Evolutionary conservation across 768 basidiomycete species (phyloP).

Genomic region (Ramaria sp.): DNA sequence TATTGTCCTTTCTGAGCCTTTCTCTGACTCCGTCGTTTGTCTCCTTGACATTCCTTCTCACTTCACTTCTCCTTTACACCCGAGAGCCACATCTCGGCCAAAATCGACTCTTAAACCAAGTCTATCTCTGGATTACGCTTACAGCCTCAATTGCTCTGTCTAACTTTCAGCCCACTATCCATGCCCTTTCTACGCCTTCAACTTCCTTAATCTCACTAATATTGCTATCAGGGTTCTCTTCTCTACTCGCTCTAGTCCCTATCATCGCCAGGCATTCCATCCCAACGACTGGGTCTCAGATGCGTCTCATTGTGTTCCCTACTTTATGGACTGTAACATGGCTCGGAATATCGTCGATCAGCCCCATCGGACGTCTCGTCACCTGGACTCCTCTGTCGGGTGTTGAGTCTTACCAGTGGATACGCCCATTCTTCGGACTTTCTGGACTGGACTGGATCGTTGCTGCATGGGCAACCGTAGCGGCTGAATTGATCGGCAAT

Average conservation of each 20-base stretch:
- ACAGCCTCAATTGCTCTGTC: slow-evolving; percentile 18
- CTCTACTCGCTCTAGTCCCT: slow-evolving; percentile 1
- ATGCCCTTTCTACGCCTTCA: slow-evolving; percentile 17
- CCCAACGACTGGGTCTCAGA: slow-evolving; percentile 26
- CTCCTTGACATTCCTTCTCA: slow-evolving; percentile 19
- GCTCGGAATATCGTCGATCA: slow-evolving; percentile 41
- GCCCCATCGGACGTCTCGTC: slow-evolving; percentile 60
- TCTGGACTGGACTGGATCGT: slow-evolving; percentile 60
- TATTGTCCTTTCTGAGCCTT: slow-evolving; percentile 17
- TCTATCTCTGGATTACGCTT: slow-evolving; percentile 15
- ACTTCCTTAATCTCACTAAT: background rate
- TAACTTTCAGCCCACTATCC: slow-evolving; percentile 19
- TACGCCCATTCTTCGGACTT: slow-evolving; percentile 46
- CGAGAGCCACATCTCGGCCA: slow-evolving; percentile 12
- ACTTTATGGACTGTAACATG: slow-evolving; percentile 58
- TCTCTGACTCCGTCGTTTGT: slow-evolving; percentile 21
- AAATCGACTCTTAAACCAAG: slow-evolving; percentile 1
- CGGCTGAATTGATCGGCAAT: slow-evolving; percentile 29
- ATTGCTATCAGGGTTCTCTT: background rate
- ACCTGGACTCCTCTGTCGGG: slow-evolving; percentile 58
- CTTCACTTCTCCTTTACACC: slow-evolving; percentile 18
- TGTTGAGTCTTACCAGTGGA: slow-evolving; percentile 48
- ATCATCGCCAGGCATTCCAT: background rate
- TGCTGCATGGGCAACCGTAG: slow-evolving; percentile 65
- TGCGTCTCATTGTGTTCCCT: slow-evolving; percentile 45